phyloP scores from a whole-genome alignment of 495 filamentous ascomycete genomes.

The Amniculicola lignicola region DNA sequence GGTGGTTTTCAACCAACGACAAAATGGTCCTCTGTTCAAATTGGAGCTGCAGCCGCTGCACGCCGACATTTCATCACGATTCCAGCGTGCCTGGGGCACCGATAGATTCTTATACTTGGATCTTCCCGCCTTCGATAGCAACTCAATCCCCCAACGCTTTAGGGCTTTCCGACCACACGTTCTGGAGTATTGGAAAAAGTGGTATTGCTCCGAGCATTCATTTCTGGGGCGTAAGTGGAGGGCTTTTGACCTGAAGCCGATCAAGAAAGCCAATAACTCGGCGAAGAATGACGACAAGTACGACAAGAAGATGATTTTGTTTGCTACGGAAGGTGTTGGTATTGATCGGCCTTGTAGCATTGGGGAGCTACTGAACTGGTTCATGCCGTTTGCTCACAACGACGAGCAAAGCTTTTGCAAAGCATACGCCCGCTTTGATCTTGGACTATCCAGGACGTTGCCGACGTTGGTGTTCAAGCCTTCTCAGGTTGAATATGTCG shows the following conservation, averaged over 20 bases:
- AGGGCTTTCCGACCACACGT: too few relatives aligned
- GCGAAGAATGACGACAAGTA: background rate
- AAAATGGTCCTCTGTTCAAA: slow-evolving; percentile 24
- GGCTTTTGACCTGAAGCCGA: slow-evolving; percentile 27
- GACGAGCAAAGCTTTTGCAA: slow-evolving; percentile 36
- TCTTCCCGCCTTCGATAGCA: slow-evolving; percentile 26
- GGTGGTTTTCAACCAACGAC: slow-evolving; percentile 18
- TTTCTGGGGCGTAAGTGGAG: slow-evolving; percentile 41
- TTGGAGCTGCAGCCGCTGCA: slow-evolving; percentile 30
- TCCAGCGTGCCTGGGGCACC: slow-evolving; percentile 34
- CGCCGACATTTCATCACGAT: slow-evolving; percentile 28
- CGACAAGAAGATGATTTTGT: slow-evolving; percentile 26
- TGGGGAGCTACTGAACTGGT: slow-evolving; percentile 37
- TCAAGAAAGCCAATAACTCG: slow-evolving; percentile 31
- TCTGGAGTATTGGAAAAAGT: slow-evolving; percentile 18
- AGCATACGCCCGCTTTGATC: slow-evolving; percentile 39
- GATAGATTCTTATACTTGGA: slow-evolving; percentile 38
- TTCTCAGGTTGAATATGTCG: slow-evolving; percentile 28
- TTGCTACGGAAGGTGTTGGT: slow-evolving; percentile 26
- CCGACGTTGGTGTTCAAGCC: slow-evolving; percentile 33
- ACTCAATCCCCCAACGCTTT: slow-evolving; percentile 8
- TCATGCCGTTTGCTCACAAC: slow-evolving; percentile 37
- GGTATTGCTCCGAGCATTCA: slow-evolving; percentile 27
- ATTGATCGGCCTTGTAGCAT: slow-evolving; percentile 13
- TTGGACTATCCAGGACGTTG: slow-evolving; percentile 36